phyloP scores from a whole-genome alignment of 2,329 filamentous ascomycete genomes.

The Hysterium pulicare region DNA sequence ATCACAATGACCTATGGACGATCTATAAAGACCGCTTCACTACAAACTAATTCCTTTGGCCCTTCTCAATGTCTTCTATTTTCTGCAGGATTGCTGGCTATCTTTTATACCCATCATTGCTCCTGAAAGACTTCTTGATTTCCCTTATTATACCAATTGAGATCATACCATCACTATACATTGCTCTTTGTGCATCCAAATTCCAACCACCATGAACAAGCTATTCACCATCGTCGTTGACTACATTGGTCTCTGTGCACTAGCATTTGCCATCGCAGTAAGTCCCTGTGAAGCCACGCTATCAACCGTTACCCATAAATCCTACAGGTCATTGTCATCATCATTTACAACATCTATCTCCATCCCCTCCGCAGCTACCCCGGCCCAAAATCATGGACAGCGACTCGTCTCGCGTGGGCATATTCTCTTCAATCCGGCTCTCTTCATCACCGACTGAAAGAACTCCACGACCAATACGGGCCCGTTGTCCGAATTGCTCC shows the following conservation, averaged over 20 bases:
- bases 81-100: too few species aligned
- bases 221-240: not conserved
- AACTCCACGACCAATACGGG: slow-evolving; percentile 16
- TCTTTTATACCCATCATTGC: too few species aligned
- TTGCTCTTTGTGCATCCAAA: too few species aligned
- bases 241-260: not conserved
- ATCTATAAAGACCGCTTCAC: too few species aligned
- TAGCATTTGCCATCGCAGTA: not conserved
- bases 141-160: too few species aligned
- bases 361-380: slow-evolving; percentile 38
- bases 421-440: slow-evolving; percentile 13
- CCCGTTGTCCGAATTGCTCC: slow-evolving; percentile 13
- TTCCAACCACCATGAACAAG: too few species aligned
- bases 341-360: slow-evolving; percentile 32
- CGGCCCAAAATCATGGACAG: slow-evolving; percentile 31
- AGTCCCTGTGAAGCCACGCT: not conserved
- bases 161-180: too few species aligned
- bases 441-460: slow-evolving; percentile 9
- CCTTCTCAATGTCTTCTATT: too few species aligned
- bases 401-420: slow-evolving; percentile 16
- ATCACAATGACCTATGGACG: too few species aligned
- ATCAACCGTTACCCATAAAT: not conserved
- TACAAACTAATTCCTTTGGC: too few species aligned
- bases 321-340: not conserved
- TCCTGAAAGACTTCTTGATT: too few species aligned